phyloP scores from a whole-genome alignment of 768 basidiomycete species.

The Tricholoma matsutake region DNA sequence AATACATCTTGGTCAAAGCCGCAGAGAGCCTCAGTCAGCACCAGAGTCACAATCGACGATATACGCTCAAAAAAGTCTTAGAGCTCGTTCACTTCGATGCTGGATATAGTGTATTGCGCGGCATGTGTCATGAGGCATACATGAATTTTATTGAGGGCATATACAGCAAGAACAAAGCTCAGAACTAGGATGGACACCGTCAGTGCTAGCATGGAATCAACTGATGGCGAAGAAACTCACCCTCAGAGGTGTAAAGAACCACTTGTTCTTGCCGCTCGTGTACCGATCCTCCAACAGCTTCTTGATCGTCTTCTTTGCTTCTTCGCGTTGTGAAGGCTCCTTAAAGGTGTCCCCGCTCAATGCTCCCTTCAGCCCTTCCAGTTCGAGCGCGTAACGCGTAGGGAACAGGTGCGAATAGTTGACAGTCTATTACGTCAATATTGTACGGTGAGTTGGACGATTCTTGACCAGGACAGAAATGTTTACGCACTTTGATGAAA shows the following conservation, averaged over 20 bases:
- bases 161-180: conserved; percentile 28
- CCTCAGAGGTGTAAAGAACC: conserved; percentile 90
- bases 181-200: conserved; percentile 29
- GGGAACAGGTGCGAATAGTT: conserved; percentile 99
- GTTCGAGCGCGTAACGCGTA: conserved; percentile 96
- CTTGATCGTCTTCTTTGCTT: conserved; percentile 95
- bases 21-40: too few species aligned
- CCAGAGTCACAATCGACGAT: too few species aligned
- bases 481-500: conserved; percentile 87
- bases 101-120: conserved; percentile 15
- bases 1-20: too few species aligned
- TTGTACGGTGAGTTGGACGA: neutral
- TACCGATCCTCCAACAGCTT: conserved; percentile 96
- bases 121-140: conserved; percentile 36
- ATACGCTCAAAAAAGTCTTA: neutral
- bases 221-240: conserved; percentile 39
- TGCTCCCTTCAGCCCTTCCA: conserved; percentile 89
- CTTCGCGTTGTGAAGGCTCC: conserved; percentile 92
- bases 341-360: conserved; percentile 91
- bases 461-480: neutral
- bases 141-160: conserved; percentile 30
- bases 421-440: conserved; percentile 52
- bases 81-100: neutral
- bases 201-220: neutral
- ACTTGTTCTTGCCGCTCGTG: conserved; percentile 91